Evolutionary conservation across 2,329 filamentous ascomycete genomes (phyloP), one percentile per base, ranked within the genome.

Genomic region (Penicillium sp.): DNA sequence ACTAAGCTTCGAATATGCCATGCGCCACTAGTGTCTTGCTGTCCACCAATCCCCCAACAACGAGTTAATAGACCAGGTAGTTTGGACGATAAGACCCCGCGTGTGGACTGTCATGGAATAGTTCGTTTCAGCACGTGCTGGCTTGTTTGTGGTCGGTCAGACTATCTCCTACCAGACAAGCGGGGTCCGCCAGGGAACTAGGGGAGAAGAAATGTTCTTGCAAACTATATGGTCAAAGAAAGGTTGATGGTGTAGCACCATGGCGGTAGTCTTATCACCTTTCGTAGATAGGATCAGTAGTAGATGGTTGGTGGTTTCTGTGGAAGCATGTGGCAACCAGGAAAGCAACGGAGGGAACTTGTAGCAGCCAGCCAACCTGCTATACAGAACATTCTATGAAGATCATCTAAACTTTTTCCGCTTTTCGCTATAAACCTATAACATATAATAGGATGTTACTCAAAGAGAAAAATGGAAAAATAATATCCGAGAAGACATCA

Each of bases 1-100:
- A 43, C 35, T 57, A 31, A 33, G 35, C 40, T 25, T 17, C 31
- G 33, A 50, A 55, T 44, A n/a, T 57, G 51, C 42, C 57, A 60
- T 59, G 28, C 48, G 14, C 43, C 50, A 9, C 52, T 49, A 49
- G 26, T 41, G 31, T 16, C 31, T 4, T 36, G 16, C 11, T 9
- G 4, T n/a, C 44, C 31, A 47, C 44, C 31, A 47, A 47, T 36
- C 31, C 44, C 11, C 31, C 11, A 3, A 4, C 43, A n/a, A 36
- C 11, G 0, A n/a, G 10, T 5, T n/a, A 26, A 11, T 3, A 10
- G 36, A 9, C 35, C 31, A 35, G 11, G 17, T 1, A 16, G 22
- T 36, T 17, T 8, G 5, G 26, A 16, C 2, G 9, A 44, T 19
- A 2, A 5, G 1, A 33, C 17, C 42, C 28, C 28, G 12, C 28